Base-by-base conservation (phyloP, 1,284 basidiomycete species). In the Cryptococcus deneoformans region DNA sequence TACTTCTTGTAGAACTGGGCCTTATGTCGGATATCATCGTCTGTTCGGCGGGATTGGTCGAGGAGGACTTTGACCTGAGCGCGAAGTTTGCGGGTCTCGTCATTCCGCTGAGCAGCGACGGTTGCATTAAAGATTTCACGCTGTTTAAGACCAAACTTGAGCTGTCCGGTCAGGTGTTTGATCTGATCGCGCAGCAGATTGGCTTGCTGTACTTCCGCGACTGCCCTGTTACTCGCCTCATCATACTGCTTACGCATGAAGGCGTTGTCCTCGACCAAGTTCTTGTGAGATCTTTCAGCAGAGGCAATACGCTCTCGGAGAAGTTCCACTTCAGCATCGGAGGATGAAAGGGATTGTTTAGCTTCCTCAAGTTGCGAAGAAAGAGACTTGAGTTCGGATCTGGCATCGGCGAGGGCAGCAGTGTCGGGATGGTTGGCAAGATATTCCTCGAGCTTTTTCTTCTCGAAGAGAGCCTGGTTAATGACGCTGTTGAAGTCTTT, bases 91-190 rank as follows among this genome's bases (percentile, higher is more conserved):
- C 35, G 39, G 8, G 53, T 52, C 20, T 69, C 64, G 0, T 51
- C 58, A 5, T 45, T 50, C 1, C 52, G 51, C 16, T 58, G 43
- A 5, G 59, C 37, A 12, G 60, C 35, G 14, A 67, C 52, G 2
- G 67, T 62, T 1, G 60, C 50, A 39, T 51, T 43, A 52, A 65
- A 61, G 10, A 75, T 50, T 8, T 68, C 60, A 9, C 66, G 62
- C 57, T 77, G 75, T 54, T 71, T 69, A 14, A 77, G 60, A 0
- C 75, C 75, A 12, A 65, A 8, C 0, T 42, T 53, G 7, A 77
- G 60, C 57, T 77, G 72, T 20, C 58, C 55, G 39, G 62, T 55
- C 8, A 75, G 60, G 12, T 42, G 59, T 20, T 44, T 45, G 12
- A 68, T 58, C 50, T 70, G 47, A 29, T 52, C 54, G n/a, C 55